Base-by-base conservation (phyloP, 805 yeast species). In the Candida quercuum region DNA sequence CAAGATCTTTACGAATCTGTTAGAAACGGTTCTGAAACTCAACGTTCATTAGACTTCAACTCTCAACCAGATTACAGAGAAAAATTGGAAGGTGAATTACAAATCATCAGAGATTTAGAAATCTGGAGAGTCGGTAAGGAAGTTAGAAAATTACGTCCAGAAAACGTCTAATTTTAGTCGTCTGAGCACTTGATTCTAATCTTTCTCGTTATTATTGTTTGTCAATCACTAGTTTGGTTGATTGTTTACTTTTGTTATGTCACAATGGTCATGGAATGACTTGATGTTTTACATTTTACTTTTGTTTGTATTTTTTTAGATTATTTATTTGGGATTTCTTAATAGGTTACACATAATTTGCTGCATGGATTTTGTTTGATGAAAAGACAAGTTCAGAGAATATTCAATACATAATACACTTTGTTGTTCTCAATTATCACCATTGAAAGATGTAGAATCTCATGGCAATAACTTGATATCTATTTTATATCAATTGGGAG, bases 61-160 rank as follows among this genome's bases (percentile, higher is more conserved):
- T 86, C 96, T 50, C 96, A 85, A 72, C 75, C 93, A 44, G 96
- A 93, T 75, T 93, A 93, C 93, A 81, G 99, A 71, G 96, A 80
- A 59, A 88, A 79, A 75, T 81, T 91, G 66, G 97, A 89, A 76
- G 74, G 72, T 65, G 99, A 93, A 78, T 79, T 93, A 66, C 77
- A 83, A 71, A 76, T 75, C 63, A 91, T 93, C 77, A 87, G 98
- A 78, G 76, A 76, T 64, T 88, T 93, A 84, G 99, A 93, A 78
- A 93, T 93, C 91, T 93, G 99, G 99, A 85, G 69, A 64, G 99
- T 93, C 57, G 99, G 99, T 65, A 91, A 91, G 78, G 98, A 93
- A 78, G 99, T 93, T 55, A 91, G 99, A 82, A 93, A 93, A 75
- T 82, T 93, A 69, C 89, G 99, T 75, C 99, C 99, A 61, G 99